A percentile compares a stretch with the other conserved stretches of the same genome.
phyloP scores from a whole-genome alignment of 768 basidiomycete species.

The Thelephora aurantiotincta region DNA sequence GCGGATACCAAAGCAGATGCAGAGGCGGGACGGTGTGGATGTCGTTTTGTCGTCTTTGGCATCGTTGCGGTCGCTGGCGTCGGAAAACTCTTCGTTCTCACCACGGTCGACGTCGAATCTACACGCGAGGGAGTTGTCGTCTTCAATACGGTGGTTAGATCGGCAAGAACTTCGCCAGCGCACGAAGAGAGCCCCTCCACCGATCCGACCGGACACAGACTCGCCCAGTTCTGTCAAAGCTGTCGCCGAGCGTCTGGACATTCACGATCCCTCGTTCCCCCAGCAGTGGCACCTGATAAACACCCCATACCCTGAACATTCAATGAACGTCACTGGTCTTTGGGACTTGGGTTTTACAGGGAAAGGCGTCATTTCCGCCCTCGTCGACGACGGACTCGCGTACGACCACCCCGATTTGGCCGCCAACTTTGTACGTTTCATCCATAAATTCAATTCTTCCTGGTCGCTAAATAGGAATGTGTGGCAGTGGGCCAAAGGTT shows the following conservation, averaged over 20 bases:
- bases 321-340: conserved; percentile 85
- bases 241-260: conserved; percentile 45
- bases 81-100: conserved; percentile 7
- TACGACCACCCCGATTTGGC: conserved; percentile 77
- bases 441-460: not conserved
- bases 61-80: conserved; percentile 22
- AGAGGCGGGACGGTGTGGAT: conserved; percentile 25
- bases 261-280: conserved; percentile 71
- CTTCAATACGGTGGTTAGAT: conserved; percentile 45
- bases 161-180: conserved; percentile 56
- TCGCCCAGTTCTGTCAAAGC: conserved; percentile 24
- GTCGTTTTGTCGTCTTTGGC: conserved; percentile 36
- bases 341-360: conserved; percentile 92
- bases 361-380: conserved; percentile 68
- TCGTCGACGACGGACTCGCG: conserved; percentile 94
- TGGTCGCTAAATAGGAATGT: not conserved
- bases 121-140: conserved; percentile 29
- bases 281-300: conserved; percentile 95
- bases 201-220: conserved; percentile 20
- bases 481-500: conserved; percentile 65
- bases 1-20: conserved; percentile 30
- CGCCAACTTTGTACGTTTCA: conserved; percentile 73
- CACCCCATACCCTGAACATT: conserved; percentile 62
- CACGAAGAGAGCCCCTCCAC: conserved; percentile 61
- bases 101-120: conserved; percentile 27